Evolutionary conservation across 257 asterid species (phyloP).

Genomic region (Rehmannia glutinosa): DNA sequence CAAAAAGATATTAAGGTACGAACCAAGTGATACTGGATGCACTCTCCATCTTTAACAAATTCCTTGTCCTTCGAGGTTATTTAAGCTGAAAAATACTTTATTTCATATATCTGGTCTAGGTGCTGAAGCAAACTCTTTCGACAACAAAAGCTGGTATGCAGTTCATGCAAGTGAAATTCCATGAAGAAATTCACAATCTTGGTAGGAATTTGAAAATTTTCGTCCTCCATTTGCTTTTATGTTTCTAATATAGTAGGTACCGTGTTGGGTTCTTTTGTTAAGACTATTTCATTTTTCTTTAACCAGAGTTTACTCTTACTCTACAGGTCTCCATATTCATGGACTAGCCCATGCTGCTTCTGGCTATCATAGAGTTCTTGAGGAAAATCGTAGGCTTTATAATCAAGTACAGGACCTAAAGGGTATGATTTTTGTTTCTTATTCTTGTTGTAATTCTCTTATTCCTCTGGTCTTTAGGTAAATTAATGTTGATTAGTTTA

Average conservation of each 20-base stretch:
- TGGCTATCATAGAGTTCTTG: constrained; percentile 87
- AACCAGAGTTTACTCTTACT: constrained; percentile 9
- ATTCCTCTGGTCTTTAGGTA: not conserved
- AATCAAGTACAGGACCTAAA: constrained; percentile 95
- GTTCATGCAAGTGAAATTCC: constrained; percentile 83
- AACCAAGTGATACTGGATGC: constrained; percentile 10
- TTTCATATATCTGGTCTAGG: constrained; percentile 36
- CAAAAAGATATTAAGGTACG: constrained; percentile 57
- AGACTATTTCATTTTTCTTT: not conserved
- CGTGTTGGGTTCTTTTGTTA: not conserved
- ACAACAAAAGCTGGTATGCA: constrained; percentile 84
- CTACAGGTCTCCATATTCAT: constrained; percentile 66
- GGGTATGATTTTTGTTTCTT: constrained; percentile 35
- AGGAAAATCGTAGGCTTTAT: constrained; percentile 85
- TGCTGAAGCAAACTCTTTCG: constrained; percentile 67
- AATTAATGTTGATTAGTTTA: constrained; percentile 10
- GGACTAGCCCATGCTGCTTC: constrained; percentile 96
- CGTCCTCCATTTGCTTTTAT: not conserved
- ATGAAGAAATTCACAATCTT: constrained; percentile 68
- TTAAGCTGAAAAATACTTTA: not conserved
- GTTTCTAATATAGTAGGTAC: not conserved
- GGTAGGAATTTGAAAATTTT: constrained; percentile 35
- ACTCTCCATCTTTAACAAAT: not conserved
- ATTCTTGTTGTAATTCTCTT: not conserved
- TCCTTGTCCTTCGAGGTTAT: not conserved